phyloP scores from a whole-genome alignment of 192 early-diverging fungal genomes.

The Backusella macrospora region DNA sequence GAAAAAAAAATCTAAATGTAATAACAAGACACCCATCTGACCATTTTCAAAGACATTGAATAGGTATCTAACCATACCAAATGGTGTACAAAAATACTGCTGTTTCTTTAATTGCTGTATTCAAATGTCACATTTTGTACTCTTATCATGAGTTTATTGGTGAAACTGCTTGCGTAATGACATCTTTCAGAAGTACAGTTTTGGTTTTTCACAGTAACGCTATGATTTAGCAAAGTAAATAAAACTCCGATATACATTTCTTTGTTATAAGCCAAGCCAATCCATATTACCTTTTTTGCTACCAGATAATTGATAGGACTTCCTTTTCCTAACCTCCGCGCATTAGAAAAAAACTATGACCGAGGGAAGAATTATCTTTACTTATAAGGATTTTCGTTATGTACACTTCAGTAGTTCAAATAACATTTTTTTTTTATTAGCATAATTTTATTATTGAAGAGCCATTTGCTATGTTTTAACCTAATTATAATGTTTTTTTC shows the following conservation, averaged over 20 bases:
- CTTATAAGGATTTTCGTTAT: neutral
- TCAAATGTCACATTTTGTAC: slow-evolving; percentile 16
- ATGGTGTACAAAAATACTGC: neutral
- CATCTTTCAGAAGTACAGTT: slow-evolving; percentile 3
- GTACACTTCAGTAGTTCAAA: neutral
- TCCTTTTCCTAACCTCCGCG: slow-evolving; percentile 12
- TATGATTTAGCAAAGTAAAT: slow-evolving; percentile 7
- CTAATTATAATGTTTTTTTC: neutral
- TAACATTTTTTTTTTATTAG: neutral
- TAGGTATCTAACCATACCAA: neutral
- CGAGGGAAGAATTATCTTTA: neutral
- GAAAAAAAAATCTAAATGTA: slow-evolving; percentile 3
- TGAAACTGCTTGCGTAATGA: slow-evolving; percentile 12
- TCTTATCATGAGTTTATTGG: slow-evolving; percentile 5
- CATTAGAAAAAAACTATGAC: slow-evolving; percentile 1
- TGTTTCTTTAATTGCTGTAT: neutral
- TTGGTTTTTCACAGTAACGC: slow-evolving; percentile 3
- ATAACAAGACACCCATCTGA: neutral
- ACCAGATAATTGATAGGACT: neutral
- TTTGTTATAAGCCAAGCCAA: slow-evolving; percentile 8
- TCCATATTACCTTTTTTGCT: slow-evolving; percentile 11
- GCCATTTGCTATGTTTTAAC: neutral
- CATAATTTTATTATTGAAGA: neutral
- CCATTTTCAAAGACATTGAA: neutral
- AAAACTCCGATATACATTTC: neutral